These are phyloP conservation scores for Apophysomyces trapeziformis DNA, from an alignment of 371 early-diverging fungal species.

Conservation along the genomic window DNA sequence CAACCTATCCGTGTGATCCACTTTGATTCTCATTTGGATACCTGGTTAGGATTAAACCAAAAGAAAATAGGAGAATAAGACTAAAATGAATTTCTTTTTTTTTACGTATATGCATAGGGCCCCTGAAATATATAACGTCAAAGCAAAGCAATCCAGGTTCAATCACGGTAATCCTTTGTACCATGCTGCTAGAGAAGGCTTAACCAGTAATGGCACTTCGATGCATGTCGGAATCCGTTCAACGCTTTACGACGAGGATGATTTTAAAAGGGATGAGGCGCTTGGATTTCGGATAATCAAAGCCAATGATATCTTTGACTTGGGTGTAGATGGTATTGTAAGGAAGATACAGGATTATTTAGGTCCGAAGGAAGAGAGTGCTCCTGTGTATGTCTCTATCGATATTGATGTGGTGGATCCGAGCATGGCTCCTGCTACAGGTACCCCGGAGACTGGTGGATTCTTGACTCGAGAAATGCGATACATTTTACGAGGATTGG, in stretches of 20 bases:
- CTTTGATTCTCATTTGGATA: conserved; percentile 44
- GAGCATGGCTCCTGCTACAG: conserved; percentile 42
- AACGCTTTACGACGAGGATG: conserved; percentile 27
- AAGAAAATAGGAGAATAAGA: background rate
- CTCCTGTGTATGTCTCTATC: conserved; percentile 36
- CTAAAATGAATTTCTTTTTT: background rate
- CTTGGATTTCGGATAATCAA: conserved; percentile 39
- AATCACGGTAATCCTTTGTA: conserved; percentile 38
- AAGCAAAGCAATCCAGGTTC: conserved; percentile 23
- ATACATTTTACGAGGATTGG: conserved; percentile 35
- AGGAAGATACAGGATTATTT: conserved; percentile 32
- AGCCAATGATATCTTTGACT: conserved; percentile 33
- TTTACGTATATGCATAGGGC: conserved; percentile 7
- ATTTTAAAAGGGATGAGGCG: conserved; percentile 31
- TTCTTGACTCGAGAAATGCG: conserved; percentile 33
- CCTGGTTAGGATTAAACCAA: conserved; percentile 19
- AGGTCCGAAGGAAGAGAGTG: conserved; percentile 23
- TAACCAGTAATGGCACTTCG: conserved; percentile 34
- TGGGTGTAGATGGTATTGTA: conserved; percentile 38
- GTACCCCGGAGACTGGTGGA: conserved; percentile 39
- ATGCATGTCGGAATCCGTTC: conserved; percentile 48
- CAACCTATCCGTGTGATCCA: conserved; percentile 35
- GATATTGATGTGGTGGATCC: conserved; percentile 47
- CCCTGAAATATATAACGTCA: conserved; percentile 49
- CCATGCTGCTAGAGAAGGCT: conserved; percentile 42